Base-by-base conservation (phyloP, 139 green algal genomes). In the Bryopsis sp. region DNA sequence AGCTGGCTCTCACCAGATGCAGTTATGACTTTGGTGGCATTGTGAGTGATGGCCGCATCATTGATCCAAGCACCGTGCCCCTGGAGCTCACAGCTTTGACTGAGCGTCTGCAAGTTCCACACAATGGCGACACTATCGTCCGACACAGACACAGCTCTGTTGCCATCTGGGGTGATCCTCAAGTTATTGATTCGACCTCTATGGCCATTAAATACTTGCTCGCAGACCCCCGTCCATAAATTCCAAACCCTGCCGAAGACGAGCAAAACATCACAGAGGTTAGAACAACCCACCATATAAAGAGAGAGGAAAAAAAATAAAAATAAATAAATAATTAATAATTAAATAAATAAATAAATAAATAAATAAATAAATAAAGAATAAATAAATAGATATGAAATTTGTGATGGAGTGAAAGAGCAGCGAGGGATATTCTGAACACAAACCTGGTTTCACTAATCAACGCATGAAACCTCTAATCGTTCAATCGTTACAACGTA, bases 21-120 rank as follows among this genome's bases (percentile, higher is more conserved):
- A 11, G 88, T 93, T 3, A 88, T 71, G 0, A 59, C 81, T 2
- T 39, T 39, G 1, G 29, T 35, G 15, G 71, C 74, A 58, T 80
- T 68, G 7, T 65, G 67, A 1, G 76, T 75, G n/a, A 92, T 72
- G 0, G 74, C 79, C 1, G 79, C 78, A 47, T 85, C 73, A 6
- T 72, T 81, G 3, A 93, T 68, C 84, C 86, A 92, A n/a, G 71
- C 70, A 1, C 64, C 73, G 54, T 90, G 85, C 22, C 80, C 82
- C 26, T 68, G n/a, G 57, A 80, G 37, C 38, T 68, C 65, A 58
- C 6, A 58, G 2, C 54, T 11, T 7, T 43, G 8, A 24, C 19
- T 28, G 3, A 34, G 22, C 3, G 28, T 61, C 46, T 72, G 11
- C 7, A 67, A 38, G 60, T 78, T 48, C 72, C 72, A 81, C 2